Conservation (phyloP, 768 basidiomycete genomes). For the Pisolithus albus region DNA sequence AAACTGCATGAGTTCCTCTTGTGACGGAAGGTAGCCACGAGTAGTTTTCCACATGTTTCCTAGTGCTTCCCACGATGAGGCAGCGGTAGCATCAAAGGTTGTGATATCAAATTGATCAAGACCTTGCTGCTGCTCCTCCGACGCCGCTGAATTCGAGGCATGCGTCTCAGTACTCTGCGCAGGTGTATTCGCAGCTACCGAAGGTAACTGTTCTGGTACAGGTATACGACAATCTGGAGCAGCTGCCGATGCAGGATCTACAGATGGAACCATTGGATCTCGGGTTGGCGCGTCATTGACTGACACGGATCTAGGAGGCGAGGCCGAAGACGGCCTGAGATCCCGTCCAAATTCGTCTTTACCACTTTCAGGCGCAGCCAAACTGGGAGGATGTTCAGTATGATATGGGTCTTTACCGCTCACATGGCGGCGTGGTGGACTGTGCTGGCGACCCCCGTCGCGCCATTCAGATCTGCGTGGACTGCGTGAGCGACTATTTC, state of each 20-base stretch:
- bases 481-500: slow-evolving; percentile 69
- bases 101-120: slow-evolving; percentile 64
- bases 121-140: slow-evolving; percentile 35
- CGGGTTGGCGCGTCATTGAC: slow-evolving; percentile 19
- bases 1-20: slow-evolving; percentile 73
- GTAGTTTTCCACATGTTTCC: slow-evolving; percentile 72
- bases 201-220: slow-evolving; percentile 32
- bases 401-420: slow-evolving; percentile 23
- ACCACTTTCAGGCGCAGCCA: slow-evolving; percentile 30
- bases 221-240: slow-evolving; percentile 43
- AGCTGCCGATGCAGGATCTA: slow-evolving; percentile 39
- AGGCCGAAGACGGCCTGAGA: slow-evolving; percentile 49
- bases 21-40: slow-evolving; percentile 60
- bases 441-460: slow-evolving; percentile 44
- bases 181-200: slow-evolving; percentile 55
- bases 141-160: slow-evolving; percentile 32
- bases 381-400: slow-evolving; percentile 15
- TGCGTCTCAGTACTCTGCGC: slow-evolving; percentile 34
- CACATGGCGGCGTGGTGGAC: slow-evolving; percentile 49
- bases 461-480: slow-evolving; percentile 53
- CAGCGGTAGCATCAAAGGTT: slow-evolving; percentile 66
- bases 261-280: slow-evolving; percentile 30
- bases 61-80: slow-evolving; percentile 74
- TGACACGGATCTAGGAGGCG: slow-evolving; percentile 25
- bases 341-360: slow-evolving; percentile 89